These are phyloP conservation scores for Eragrostis tef DNA, from an alignment of 202 grass and related monocot species.

Conservation along the genomic window DNA sequence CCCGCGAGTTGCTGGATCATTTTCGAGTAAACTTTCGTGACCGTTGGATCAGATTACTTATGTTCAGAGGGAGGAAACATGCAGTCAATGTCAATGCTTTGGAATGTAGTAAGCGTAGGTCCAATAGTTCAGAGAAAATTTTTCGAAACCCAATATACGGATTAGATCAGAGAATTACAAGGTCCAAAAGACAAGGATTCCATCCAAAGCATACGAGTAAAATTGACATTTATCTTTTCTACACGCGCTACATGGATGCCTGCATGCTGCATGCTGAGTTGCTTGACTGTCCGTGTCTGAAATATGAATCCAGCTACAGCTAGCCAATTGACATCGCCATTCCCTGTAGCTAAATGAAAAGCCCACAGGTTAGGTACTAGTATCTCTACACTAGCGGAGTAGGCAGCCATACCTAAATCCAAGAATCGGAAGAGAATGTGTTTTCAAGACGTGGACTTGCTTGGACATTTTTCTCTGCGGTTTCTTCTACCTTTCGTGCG, in stretches of 20 bases:
- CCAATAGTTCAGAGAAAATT: no score
- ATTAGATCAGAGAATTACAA: background rate
- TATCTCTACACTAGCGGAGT: constrained; percentile 15
- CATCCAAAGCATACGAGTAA: background rate
- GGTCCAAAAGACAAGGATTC: constrained; percentile 36
- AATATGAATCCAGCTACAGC: constrained; percentile 28
- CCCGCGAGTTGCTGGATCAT: background rate
- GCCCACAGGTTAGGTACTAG: constrained; percentile 22
- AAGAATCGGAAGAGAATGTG: constrained; percentile 20
- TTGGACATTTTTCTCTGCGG: background rate
- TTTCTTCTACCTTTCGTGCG: background rate
- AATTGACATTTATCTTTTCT: background rate
- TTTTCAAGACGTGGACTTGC: constrained; percentile 37
- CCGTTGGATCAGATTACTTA: background rate
- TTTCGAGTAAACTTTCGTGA: background rate
- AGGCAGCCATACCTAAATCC: background rate
- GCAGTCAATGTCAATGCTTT: background rate
- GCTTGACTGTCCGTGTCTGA: background rate
- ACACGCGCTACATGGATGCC: background rate
- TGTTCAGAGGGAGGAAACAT: no score
- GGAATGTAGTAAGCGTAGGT: background rate
- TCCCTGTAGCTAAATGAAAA: constrained; percentile 11
- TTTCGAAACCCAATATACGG: no score
- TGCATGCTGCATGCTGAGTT: background rate
- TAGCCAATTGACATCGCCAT: constrained; percentile 18